These are phyloP conservation scores for Antrodiella citrinella DNA, from an alignment of 768 basidiomycete genomes.

Conservation along the genomic window DNA sequence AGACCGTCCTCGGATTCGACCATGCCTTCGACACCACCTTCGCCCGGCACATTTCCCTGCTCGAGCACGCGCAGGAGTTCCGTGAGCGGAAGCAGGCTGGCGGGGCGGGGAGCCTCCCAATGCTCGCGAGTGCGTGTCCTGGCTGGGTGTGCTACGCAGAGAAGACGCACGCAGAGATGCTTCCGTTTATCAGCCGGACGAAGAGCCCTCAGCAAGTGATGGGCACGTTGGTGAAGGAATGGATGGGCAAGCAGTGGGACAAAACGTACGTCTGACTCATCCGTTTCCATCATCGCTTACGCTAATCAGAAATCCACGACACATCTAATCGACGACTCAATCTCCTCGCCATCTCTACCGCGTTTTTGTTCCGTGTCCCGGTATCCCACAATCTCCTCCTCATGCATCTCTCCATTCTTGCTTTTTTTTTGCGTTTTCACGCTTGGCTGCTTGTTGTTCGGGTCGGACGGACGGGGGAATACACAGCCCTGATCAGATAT, in stretches of 20 bases:
- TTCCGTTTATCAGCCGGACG: constrained; percentile 81
- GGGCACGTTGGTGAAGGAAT: constrained; percentile 88
- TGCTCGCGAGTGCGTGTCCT: constrained; percentile 94
- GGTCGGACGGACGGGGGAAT: not conserved
- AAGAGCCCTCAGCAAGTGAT: constrained; percentile 94
- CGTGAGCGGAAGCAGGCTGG: constrained; percentile 48
- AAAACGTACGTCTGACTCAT: constrained; percentile 46
- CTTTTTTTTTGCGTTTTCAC: not conserved
- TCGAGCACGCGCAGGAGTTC: constrained; percentile 79
- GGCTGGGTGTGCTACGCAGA: constrained; percentile 99
- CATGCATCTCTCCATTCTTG: too few species aligned
- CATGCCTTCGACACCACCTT: constrained; percentile 94
- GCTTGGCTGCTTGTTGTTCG: not conserved
- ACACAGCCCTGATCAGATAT: constrained; percentile 74
- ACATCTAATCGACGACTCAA: constrained; percentile 1
- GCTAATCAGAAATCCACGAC: constrained; percentile 4
- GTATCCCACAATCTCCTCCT: too few species aligned
- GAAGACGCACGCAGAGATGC: constrained; percentile 90
- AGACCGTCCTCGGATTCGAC: constrained; percentile 60
- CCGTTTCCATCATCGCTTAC: too few species aligned
- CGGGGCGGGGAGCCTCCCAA: constrained; percentile 50
- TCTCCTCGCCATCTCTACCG: not conserved
- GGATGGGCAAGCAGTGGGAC: constrained; percentile 64
- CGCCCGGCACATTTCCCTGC: constrained; percentile 76
- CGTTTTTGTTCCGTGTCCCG: too few species aligned